These are phyloP conservation scores for Linderina pennispora DNA, from an alignment of 192 early-diverging fungal species.

Conservation along the genomic window DNA sequence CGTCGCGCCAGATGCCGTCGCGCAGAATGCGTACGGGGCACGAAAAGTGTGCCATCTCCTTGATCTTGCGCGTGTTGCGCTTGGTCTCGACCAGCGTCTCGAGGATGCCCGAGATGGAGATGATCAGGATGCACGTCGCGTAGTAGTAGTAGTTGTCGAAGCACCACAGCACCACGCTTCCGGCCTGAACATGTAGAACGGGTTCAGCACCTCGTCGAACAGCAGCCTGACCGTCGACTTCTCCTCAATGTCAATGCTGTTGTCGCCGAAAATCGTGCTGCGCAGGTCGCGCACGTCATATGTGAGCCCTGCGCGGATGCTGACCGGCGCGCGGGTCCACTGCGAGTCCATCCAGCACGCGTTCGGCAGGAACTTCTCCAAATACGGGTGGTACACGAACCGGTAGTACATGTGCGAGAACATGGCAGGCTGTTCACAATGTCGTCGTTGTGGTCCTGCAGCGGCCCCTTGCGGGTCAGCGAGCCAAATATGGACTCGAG, in stretches of 20 bases:
- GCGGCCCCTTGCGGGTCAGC: constrained; percentile 27
- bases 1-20: constrained; percentile 44
- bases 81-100: constrained; percentile 77
- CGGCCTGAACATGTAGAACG: constrained; percentile 81
- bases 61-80: constrained; percentile 58
- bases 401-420: constrained; percentile 48
- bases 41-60: constrained; percentile 82
- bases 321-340: constrained; percentile 32
- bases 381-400: constrained; percentile 44
- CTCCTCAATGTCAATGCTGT: constrained; percentile 67
- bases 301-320: constrained; percentile 48
- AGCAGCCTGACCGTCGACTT: constrained; percentile 56
- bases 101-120: constrained; percentile 71
- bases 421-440: constrained; percentile 25
- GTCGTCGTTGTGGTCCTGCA: constrained; percentile 28
- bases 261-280: constrained; percentile 61
- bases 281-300: constrained; percentile 52
- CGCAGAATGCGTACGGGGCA: constrained; percentile 75
- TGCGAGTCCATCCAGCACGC: constrained; percentile 43
- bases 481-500: constrained; percentile 62
- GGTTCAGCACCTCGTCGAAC: constrained; percentile 69
- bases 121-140: constrained; percentile 85
- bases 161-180: constrained; percentile 74
- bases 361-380: constrained; percentile 41
- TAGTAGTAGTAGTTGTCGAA: constrained; percentile 95